Evolutionary conservation across 805 yeast genomes (phyloP), one percentile per base, ranked within the genome.

Genomic region (Scheffersomyces lignosus): DNA sequence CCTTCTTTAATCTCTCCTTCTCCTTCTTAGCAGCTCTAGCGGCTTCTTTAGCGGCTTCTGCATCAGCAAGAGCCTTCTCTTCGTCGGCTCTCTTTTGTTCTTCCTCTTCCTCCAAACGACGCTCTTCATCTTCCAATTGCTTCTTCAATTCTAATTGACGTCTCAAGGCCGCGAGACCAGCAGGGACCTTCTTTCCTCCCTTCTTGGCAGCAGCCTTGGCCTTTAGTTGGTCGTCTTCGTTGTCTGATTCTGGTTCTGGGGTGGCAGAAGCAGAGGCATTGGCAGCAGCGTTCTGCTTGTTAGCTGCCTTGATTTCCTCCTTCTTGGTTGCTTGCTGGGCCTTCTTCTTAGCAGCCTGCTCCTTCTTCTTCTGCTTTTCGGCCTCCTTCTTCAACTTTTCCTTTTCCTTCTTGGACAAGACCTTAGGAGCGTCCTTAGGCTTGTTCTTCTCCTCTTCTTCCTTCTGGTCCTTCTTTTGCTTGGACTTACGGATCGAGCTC

Each of bases 301-400:
- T 69, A 22, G 71, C 70, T 43, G 68, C 71, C 38, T 75, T 76
- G 45, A 75, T 76, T 49, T 75, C 78, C 48, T 73, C 77, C 48
- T 75, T 78, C 65, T 78, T 75, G 51, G 73, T 73, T 15, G 78
- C 80, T 48, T 77, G 81, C 48, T 78, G 81, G 28, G 75, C 80
- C 64, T 88, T 89, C 78, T 88, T 89, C 66, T 80, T 83, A 37
- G 81, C 85, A 29, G 96, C 96, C 42, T 81, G 78, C 51, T 87
- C 95, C 69, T 87, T 89, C 83, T 91, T 91, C 64, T 81, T 77
- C 51, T 83, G 87, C 73, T 91, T 91, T 59, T 86, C 95, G 48
- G 78, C 80, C 62, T 90, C 96, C 63, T 91, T 95, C 80, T 87
- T 87, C 64, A 93, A 96, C 70, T 83, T 90, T 70, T 91, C 95